A percentile compares a stretch with the other conserved stretches of the same genome.
Conservation (phyloP, 2,329 filamentous ascomycete genomes). For the Beauveria pseudobassiana region DNA sequence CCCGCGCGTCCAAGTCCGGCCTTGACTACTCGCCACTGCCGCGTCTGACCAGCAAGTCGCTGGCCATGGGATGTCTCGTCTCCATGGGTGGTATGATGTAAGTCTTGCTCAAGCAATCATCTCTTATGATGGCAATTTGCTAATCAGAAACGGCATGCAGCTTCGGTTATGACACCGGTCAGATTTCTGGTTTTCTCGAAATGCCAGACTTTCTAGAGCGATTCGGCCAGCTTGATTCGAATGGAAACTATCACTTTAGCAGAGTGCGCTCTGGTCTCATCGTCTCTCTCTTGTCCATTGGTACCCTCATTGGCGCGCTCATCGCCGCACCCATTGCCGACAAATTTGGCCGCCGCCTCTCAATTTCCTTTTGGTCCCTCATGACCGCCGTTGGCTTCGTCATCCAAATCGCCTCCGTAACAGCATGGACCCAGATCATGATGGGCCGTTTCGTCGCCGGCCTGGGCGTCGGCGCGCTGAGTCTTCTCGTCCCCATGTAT, state of each 20-base stretch:
- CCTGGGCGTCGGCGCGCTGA: slow-evolving; percentile 58
- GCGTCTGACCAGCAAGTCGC: slow-evolving; percentile 29
- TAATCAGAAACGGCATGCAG: slow-evolving; percentile 13
- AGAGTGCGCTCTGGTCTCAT: slow-evolving; percentile 51
- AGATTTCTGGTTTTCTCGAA: slow-evolving; percentile 49
- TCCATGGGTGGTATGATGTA: slow-evolving; percentile 40
- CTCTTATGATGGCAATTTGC: neutral
- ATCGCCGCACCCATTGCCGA: slow-evolving; percentile 57
- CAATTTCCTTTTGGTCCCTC: slow-evolving; percentile 54
- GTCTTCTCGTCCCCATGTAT: slow-evolving; percentile 63
- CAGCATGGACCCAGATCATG: slow-evolving; percentile 57
- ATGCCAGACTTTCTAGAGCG: slow-evolving; percentile 48
- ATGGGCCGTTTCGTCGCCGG: slow-evolving; percentile 59
- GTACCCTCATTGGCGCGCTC: slow-evolving; percentile 53
- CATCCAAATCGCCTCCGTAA: slow-evolving; percentile 52
- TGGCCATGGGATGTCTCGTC: slow-evolving; percentile 32
- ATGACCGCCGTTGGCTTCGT: slow-evolving; percentile 59
- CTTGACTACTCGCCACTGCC: slow-evolving; percentile 39
- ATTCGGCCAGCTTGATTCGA: slow-evolving; percentile 36
- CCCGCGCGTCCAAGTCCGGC: slow-evolving; percentile 24
- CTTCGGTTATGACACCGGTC: slow-evolving; percentile 44
- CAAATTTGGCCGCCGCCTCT: slow-evolving; percentile 52
- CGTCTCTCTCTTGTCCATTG: slow-evolving; percentile 51
- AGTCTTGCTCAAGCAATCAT: slow-evolving; percentile 12
- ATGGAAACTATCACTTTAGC: slow-evolving; percentile 38